Conservation (phyloP, 2,329 filamentous ascomycete species). For the Sclerotiophoma versabilis region DNA sequence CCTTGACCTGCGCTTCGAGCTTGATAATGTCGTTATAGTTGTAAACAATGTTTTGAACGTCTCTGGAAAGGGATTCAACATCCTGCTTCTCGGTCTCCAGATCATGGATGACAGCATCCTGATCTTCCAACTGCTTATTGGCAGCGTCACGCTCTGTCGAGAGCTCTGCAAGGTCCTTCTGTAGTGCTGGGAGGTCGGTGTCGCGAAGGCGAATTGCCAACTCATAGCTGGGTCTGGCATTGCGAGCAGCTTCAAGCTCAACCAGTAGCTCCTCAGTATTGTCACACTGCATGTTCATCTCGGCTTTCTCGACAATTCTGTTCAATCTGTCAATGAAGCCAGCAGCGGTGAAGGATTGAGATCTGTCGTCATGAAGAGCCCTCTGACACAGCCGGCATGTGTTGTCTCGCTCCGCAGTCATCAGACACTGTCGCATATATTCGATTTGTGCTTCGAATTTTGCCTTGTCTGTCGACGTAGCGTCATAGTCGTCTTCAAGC, state of each 20-base stretch:
- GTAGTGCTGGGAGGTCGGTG: slow-evolving; percentile 73
- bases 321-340: slow-evolving; percentile 72
- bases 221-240: slow-evolving; percentile 68
- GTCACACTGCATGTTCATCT: slow-evolving; percentile 66
- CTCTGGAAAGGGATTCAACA: slow-evolving; percentile 77
- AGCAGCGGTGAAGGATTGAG: slow-evolving; percentile 60
- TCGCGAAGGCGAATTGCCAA: slow-evolving; percentile 72
- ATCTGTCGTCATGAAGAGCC: slow-evolving; percentile 64
- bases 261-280: slow-evolving; percentile 68
- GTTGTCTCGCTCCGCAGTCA: slow-evolving; percentile 70
- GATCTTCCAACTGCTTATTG: slow-evolving; percentile 59
- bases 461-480: slow-evolving; percentile 68
- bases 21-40: slow-evolving; percentile 74
- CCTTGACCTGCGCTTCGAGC: slow-evolving; percentile 75
- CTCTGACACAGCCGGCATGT: slow-evolving; percentile 80
- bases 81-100: slow-evolving; percentile 72
- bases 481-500: slow-evolving; percentile 59
- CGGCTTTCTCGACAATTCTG: slow-evolving; percentile 57
- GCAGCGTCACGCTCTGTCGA: slow-evolving; percentile 48
- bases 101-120: slow-evolving; percentile 72
- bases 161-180: slow-evolving; percentile 67
- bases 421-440: slow-evolving; percentile 74
- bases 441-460: slow-evolving; percentile 73
- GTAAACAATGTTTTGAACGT: slow-evolving; percentile 76
- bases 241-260: slow-evolving; percentile 66